phyloP scores from a whole-genome alignment of 129 eudicot species.

The Deinandra increscens region DNA sequence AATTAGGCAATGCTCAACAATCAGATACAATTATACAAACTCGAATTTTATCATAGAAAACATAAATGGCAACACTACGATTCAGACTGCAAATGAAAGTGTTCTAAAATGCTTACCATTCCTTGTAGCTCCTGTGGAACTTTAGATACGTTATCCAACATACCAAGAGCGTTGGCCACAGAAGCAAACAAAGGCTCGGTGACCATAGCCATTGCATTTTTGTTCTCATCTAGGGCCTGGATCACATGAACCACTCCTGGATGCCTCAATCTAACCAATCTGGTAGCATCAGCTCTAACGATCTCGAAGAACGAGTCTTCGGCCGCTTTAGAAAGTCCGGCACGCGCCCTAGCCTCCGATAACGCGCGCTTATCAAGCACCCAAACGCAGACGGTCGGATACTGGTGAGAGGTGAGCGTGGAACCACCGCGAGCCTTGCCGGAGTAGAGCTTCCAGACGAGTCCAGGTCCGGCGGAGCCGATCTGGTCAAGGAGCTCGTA shows the following conservation, averaged over 20 bases:
- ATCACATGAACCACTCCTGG: slow-evolving; percentile 97
- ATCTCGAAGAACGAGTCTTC: slow-evolving; percentile 82
- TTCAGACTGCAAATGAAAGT: not conserved
- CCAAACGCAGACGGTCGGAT: slow-evolving; percentile 91
- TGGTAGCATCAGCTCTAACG: slow-evolving; percentile 71
- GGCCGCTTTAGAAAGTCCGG: slow-evolving; percentile 70
- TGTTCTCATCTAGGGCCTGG: slow-evolving; percentile 90
- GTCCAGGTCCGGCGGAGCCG: slow-evolving; percentile 95
- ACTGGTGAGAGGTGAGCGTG: slow-evolving; percentile 39
- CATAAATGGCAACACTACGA: not conserved
- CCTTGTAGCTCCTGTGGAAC: slow-evolving; percentile 95
- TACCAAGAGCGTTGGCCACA: slow-evolving; percentile 81
- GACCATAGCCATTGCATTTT: slow-evolving; percentile 97
- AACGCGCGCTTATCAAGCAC: slow-evolving; percentile 68
- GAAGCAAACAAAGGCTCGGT: slow-evolving; percentile 94
- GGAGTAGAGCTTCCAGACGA: slow-evolving; percentile 79
- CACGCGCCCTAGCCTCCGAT: slow-evolving; percentile 57
- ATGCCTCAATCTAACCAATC: slow-evolving; percentile 86
- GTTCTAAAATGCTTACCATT: slow-evolving; percentile 46
- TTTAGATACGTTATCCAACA: slow-evolving; percentile 56
- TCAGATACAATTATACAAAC: slow-evolving; percentile 2
- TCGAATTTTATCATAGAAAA: not conserved
- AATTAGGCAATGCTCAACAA: not conserved
- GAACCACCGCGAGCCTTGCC: slow-evolving; percentile 72
- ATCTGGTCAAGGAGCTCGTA: slow-evolving; percentile 87